These are phyloP conservation scores for Murraya koenigii DNA, from an alignment of 345 rosid genomes.

Conservation along the genomic window DNA sequence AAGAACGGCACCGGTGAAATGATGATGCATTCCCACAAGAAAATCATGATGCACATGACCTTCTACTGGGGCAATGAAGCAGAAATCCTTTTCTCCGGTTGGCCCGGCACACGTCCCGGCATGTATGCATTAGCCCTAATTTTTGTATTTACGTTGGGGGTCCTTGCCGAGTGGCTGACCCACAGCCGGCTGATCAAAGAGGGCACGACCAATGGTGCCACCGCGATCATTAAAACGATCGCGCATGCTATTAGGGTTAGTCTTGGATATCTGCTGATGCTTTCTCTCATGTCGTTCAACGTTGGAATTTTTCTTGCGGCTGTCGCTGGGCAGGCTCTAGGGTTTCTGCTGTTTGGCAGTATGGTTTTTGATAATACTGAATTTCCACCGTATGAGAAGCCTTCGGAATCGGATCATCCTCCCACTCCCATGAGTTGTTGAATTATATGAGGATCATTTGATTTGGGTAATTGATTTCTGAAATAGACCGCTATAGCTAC, in stretches of 20 bases:
- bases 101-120: slow-evolving; percentile 35
- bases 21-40: not conserved
- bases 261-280: slow-evolving; percentile 37
- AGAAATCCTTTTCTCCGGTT: slow-evolving; percentile 38
- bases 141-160: slow-evolving; percentile 27
- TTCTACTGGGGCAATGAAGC: slow-evolving; percentile 42
- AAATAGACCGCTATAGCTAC: not conserved
- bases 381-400: not conserved
- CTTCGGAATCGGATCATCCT: slow-evolving; percentile 23
- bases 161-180: slow-evolving; percentile 35
- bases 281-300: slow-evolving; percentile 50
- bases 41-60: slow-evolving; percentile 40
- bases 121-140: slow-evolving; percentile 38
- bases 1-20: not conserved
- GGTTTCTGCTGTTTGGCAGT: slow-evolving; percentile 39
- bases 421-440: slow-evolving; percentile 29
- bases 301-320: slow-evolving; percentile 40
- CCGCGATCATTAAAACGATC: slow-evolving; percentile 27
- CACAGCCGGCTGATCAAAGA: slow-evolving; percentile 24
- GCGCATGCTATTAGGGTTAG: slow-evolving; percentile 32
- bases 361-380: slow-evolving; percentile 21
- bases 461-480: not conserved
- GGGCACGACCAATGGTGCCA: not conserved
- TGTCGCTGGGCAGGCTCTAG: slow-evolving; percentile 40
- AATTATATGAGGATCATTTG: not conserved